These are phyloP conservation scores for Ajuga reptans DNA, from an alignment of 305 asterid genomes.

Conservation along the genomic window DNA sequence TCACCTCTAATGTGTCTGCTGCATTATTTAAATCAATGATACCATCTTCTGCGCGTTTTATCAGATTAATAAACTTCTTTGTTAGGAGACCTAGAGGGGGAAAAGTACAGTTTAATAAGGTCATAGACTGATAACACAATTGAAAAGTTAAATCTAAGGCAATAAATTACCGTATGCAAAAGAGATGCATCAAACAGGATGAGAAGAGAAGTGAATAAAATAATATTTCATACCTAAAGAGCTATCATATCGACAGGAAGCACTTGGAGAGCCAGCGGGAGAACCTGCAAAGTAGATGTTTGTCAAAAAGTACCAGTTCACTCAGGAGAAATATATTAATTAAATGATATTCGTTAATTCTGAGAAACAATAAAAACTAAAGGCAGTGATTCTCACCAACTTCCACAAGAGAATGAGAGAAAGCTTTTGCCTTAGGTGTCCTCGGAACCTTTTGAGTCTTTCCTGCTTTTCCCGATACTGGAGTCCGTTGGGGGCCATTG, in stretches of 20 bases:
- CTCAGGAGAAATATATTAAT: neutral
- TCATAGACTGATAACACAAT: neutral
- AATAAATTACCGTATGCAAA: neutral
- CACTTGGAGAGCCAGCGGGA: slow-evolving; percentile 57
- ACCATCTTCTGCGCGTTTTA: slow-evolving; percentile 80
- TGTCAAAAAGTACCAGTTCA: neutral
- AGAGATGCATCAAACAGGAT: neutral
- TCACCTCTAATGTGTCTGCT: slow-evolving; percentile 70
- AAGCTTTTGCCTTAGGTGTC: slow-evolving; percentile 46
- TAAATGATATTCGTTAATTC: neutral
- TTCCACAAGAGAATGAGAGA: slow-evolving; percentile 34
- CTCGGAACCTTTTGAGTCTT: slow-evolving; percentile 55
- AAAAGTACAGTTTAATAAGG: neutral
- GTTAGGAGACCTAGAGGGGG: slow-evolving; percentile 60
- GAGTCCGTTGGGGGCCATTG: slow-evolving; percentile 36
- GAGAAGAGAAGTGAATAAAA: neutral
- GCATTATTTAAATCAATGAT: slow-evolving; percentile 78
- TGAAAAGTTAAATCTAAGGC: neutral
- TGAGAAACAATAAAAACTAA: neutral
- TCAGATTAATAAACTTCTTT: slow-evolving; percentile 77
- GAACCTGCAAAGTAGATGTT: slow-evolving; percentile 45
- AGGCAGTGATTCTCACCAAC: slow-evolving; percentile 46
- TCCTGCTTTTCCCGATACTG: slow-evolving; percentile 47
- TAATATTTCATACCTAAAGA: slow-evolving; percentile 55
- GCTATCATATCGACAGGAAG: slow-evolving; percentile 84